Evolutionary conservation across 768 basidiomycete genomes (phyloP).

Genomic region (Dioszegia aurantiaca): DNA sequence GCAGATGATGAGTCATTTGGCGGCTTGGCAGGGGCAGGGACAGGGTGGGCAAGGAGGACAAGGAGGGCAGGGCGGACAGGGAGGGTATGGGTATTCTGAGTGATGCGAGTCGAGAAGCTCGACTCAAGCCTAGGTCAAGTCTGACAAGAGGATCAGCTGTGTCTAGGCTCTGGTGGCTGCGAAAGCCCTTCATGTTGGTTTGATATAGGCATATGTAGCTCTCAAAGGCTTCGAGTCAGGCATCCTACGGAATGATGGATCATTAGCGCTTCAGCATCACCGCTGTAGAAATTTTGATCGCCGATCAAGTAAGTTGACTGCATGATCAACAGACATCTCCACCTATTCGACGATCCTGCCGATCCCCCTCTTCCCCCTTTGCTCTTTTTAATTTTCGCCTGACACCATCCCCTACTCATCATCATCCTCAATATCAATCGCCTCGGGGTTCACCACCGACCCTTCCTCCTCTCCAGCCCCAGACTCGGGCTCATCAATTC

Average conservation of each 20-base stretch:
- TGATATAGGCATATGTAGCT: no score
- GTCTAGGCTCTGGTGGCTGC: no score
- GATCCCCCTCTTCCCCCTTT: no score
- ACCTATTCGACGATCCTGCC: no score
- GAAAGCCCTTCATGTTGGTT: no score
- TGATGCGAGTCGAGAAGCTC: neutral
- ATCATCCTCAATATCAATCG: constrained; percentile 52
- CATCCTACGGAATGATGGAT: no score
- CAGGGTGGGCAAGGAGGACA: constrained; percentile 7
- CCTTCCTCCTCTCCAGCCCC: constrained; percentile 58
- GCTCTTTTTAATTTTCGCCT: no score
- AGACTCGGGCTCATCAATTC: constrained; percentile 52
- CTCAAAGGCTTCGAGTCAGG: no score
- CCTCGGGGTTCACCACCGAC: constrained; percentile 54
- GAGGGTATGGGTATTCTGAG: neutral
- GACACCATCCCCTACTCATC: constrained; percentile 34
- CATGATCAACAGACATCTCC: no score
- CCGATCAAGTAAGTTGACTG: neutral
- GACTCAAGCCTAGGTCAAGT: no score
- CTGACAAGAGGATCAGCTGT: no score
- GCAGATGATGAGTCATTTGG: constrained; percentile 20
- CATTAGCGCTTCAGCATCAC: neutral
- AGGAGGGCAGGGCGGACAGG: neutral
- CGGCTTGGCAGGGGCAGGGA: constrained; percentile 10
- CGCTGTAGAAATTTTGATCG: neutral